Evolutionary conservation across 352 stramenopile genomes (phyloP).

Genomic region (Blastocystis sp.): DNA sequence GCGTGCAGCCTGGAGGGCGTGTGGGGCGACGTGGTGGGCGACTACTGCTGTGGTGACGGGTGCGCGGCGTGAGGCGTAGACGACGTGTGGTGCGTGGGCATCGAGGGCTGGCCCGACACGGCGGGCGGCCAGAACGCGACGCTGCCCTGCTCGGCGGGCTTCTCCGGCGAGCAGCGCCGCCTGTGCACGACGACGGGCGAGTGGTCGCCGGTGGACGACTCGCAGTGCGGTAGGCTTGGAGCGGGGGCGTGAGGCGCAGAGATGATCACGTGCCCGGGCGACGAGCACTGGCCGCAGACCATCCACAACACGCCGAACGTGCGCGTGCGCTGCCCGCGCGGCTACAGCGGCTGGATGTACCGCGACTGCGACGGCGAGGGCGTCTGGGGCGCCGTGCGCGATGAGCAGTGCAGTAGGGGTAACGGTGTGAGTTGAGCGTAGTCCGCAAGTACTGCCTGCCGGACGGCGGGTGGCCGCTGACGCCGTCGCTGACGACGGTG

Average conservation of each 20-base stretch:
- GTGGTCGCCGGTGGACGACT: conserved; percentile 49
- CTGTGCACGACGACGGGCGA: conserved; percentile 8
- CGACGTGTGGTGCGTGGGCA: conserved; percentile 27
- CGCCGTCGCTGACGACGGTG: conserved; percentile 39
- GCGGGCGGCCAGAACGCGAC: conserved; percentile 22
- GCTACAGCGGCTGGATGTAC: conserved; percentile 60
- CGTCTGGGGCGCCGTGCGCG: conserved; percentile 49
- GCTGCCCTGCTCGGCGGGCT: conserved; percentile 57
- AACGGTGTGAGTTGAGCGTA: background rate
- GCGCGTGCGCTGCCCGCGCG: background rate
- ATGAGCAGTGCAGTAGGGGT: conserved; percentile 25
- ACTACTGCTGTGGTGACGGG: conserved; percentile 11
- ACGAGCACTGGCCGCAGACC: conserved; percentile 63
- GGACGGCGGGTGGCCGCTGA: conserved; percentile 47
- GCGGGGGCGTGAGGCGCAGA: conserved; percentile 7
- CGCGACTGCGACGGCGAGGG: conserved; percentile 43
- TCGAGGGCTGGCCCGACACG: conserved; percentile 62
- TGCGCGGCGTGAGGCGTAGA: background rate
- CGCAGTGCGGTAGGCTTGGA: conserved; percentile 37
- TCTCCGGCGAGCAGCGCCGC: background rate
- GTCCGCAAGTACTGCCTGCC: conserved; percentile 60
- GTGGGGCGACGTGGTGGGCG: conserved; percentile 17
- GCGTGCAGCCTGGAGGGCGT: conserved; percentile 15
- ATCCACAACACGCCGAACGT: conserved; percentile 26
- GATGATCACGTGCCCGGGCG: conserved; percentile 37